Evolutionary conservation across 768 basidiomycete species (phyloP).

Genomic region (Psilocybe azurescens): DNA sequence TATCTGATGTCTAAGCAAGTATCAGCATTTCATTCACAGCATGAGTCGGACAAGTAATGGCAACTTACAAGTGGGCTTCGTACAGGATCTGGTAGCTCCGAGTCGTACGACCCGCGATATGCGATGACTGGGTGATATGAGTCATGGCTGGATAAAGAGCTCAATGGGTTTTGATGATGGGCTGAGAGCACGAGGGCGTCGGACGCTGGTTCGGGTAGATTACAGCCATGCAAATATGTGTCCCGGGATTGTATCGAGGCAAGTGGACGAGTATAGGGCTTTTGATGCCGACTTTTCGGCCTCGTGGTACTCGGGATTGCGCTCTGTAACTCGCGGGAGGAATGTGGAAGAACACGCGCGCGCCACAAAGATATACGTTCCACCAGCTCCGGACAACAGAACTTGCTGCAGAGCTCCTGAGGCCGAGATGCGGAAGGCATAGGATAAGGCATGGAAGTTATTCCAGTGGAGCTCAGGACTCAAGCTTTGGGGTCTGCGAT

Average conservation of each 20-base stretch:
- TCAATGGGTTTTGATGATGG: not conserved
- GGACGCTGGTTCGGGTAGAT: not conserved
- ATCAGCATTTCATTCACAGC: not conserved
- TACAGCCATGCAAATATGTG: not conserved
- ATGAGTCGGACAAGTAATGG: not conserved
- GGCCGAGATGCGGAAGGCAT: not conserved
- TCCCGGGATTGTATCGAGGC: not conserved
- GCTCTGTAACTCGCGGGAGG: not conserved
- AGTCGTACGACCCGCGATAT: not conserved
- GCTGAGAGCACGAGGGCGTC: not conserved
- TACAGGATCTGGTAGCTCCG: not conserved
- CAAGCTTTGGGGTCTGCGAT: not conserved
- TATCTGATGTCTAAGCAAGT: not conserved
- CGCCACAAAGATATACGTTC: conserved; percentile 3
- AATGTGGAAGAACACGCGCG: not conserved
- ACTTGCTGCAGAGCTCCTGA: not conserved
- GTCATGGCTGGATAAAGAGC: not conserved
- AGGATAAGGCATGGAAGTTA: not conserved
- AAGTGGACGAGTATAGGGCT: not conserved
- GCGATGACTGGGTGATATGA: not conserved
- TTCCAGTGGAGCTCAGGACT: not conserved
- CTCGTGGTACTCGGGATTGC: not conserved
- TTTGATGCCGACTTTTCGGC: not conserved
- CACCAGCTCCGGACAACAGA: not conserved
- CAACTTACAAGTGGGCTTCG: not conserved